Conservation (phyloP, 169 alveolate species). For the Eimeria sp. region DNA sequence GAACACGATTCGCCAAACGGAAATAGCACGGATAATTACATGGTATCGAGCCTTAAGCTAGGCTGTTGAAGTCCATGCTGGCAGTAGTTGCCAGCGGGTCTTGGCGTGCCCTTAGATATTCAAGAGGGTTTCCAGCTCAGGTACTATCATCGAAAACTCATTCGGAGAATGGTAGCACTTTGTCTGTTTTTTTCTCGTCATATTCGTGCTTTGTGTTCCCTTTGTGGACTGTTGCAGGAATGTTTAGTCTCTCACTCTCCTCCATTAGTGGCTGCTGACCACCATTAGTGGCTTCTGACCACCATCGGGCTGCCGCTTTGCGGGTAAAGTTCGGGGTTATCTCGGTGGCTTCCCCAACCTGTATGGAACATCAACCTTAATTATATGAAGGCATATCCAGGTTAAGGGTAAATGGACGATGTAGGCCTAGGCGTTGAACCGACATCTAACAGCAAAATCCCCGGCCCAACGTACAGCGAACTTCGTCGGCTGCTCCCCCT, state of each 20-base stretch:
- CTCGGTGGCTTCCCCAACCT: not conserved
- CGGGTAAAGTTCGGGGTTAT: not conserved
- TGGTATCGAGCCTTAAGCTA: no score
- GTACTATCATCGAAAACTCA: no score
- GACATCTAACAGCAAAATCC: no score
- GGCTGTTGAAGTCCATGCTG: no score
- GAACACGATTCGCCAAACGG: no score
- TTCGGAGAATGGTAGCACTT: no score
- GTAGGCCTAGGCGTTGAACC: not conserved
- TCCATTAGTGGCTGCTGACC: not conserved
- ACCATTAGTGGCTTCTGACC: not conserved
- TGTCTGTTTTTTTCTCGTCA: not conserved
- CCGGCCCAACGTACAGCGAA: not conserved
- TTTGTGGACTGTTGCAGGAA: not conserved
- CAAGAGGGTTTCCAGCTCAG: no score
- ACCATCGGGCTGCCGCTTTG: not conserved
- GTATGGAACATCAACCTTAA: not conserved
- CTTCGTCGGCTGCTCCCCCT: not conserved
- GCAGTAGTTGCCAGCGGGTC: no score
- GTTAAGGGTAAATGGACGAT: not conserved
- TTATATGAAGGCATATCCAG: not conserved
- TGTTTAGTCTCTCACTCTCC: not conserved
- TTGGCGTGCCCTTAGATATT: no score
- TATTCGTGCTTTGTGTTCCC: not conserved
- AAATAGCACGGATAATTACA: no score